Percentiles rank a stretch among this genome's conserved stretches.
Conservation (phyloP, 331 rosid species). For the Telfairia occidentalis region DNA sequence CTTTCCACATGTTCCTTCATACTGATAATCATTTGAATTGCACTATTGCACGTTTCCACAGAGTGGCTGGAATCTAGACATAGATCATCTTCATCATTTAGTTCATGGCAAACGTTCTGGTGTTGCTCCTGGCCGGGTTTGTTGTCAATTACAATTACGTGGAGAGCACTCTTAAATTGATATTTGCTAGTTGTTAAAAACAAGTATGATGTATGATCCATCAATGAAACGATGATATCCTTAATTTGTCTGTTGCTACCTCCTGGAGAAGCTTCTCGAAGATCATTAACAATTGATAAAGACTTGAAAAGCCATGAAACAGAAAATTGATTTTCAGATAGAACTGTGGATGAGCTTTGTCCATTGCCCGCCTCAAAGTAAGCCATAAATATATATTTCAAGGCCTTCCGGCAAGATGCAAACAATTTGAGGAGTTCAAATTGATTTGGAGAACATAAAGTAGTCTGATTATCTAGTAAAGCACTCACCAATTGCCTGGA, state of each 20-base stretch:
- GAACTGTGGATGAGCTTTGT: constrained; percentile 22
- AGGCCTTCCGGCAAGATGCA: constrained; percentile 72
- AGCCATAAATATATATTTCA: constrained; percentile 36
- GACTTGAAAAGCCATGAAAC: constrained; percentile 69
- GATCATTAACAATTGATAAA: constrained; percentile 34
- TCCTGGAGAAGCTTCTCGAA: constrained; percentile 34
- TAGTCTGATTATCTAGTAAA: constrained; percentile 32
- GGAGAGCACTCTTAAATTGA: constrained; percentile 30
- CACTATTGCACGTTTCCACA: constrained; percentile 38
- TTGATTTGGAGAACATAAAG: constrained; percentile 18
- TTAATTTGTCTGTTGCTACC: constrained; percentile 24
- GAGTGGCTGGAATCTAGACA: constrained; percentile 24
- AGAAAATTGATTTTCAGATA: constrained; percentile 40
- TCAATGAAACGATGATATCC: constrained; percentile 43
- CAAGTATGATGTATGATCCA: constrained; percentile 65
- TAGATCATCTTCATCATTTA: constrained; percentile 26
- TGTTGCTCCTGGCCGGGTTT: constrained; percentile 29
- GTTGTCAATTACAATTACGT: constrained; percentile 24
- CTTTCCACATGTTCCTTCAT: constrained; percentile 48
- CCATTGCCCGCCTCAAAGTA: constrained; percentile 31
- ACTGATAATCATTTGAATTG: constrained; percentile 31
- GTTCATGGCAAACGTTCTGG: constrained; percentile 25
- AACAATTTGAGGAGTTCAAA: constrained; percentile 53
- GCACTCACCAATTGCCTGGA: constrained; percentile 62
- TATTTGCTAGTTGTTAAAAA: constrained; percentile 49